Evolutionary conservation across 495 filamentous ascomycete genomes (phyloP).

Genomic region (Tuber umbilicatum): DNA sequence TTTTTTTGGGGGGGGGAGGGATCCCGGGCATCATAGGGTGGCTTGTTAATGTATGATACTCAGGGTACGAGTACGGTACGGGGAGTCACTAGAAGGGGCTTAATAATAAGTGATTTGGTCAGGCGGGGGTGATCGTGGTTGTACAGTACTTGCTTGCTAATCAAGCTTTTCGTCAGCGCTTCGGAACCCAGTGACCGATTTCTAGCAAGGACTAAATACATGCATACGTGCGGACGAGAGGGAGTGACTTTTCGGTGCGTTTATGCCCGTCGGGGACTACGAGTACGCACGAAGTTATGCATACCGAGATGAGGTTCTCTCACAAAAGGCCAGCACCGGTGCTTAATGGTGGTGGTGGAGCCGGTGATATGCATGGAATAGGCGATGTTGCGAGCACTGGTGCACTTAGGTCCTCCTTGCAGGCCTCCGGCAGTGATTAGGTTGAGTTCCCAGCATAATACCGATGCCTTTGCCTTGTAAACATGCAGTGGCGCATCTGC

Average conservation of each 20-base stretch:
- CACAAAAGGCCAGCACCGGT: neutral
- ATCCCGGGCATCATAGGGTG: too few species aligned
- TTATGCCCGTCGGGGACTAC: neutral
- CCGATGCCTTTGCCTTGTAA: neutral
- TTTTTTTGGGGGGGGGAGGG: too few species aligned
- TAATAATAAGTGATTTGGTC: neutral
- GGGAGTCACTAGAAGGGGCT: neutral
- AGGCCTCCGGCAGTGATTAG: too few species aligned
- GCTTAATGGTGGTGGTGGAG: neutral
- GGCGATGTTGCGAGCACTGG: neutral
- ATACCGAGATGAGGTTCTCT: neutral
- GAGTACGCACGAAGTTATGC: too few species aligned
- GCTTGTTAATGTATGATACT: neutral
- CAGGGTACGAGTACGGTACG: too few species aligned
- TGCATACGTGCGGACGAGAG: neutral
- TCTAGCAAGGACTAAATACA: neutral
- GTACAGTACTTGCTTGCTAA: neutral
- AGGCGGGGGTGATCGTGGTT: neutral
- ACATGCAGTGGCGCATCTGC: too few species aligned
- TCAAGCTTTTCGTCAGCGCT: neutral
- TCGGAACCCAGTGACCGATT: neutral
- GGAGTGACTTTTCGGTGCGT: neutral
- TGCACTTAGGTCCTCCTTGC: neutral
- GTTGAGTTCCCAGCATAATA: neutral
- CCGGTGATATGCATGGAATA: neutral